These are phyloP conservation scores for Parafenestella ontariensis DNA, from an alignment of 2,329 filamentous ascomycete species.

Conservation along the genomic window DNA sequence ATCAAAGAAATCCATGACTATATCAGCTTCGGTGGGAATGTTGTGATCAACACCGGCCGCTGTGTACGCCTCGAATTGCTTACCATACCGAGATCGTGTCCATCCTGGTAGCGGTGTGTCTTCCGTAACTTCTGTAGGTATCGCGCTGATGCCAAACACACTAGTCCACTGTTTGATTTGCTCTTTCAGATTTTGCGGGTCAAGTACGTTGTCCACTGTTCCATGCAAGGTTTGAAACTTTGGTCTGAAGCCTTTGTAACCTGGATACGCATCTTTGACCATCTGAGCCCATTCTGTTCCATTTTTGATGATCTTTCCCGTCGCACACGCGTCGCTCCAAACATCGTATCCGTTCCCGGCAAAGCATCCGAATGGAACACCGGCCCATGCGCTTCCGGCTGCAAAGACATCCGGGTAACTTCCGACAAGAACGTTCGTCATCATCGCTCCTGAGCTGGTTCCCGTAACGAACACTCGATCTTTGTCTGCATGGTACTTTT, in stretches of 20 bases:
- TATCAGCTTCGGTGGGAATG: constrained; percentile 40
- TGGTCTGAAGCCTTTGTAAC: constrained; percentile 38
- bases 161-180: constrained; percentile 46
- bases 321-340: constrained; percentile 43
- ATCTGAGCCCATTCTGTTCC: constrained; percentile 40
- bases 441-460: constrained; percentile 46
- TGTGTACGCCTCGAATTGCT: constrained; percentile 42
- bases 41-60: constrained; percentile 38
- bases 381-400: constrained; percentile 43
- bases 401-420: constrained; percentile 46
- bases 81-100: constrained; percentile 39
- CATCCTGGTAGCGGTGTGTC: constrained; percentile 41
- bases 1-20: constrained; percentile 45
- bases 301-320: constrained; percentile 39
- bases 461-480: constrained; percentile 43
- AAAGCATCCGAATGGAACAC: constrained; percentile 47
- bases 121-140: constrained; percentile 25
- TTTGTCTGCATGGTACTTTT: constrained; percentile 38
- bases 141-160: constrained; percentile 35
- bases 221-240: constrained; percentile 45
- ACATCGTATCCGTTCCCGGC: constrained; percentile 39
- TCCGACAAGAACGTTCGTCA: constrained; percentile 44
- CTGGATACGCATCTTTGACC: constrained; percentile 39
- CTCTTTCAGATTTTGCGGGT: constrained; percentile 44
- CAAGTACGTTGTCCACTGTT: constrained; percentile 31